phyloP scores from a whole-genome alignment of 495 filamentous ascomycete species.

The Mytilinidion resinicola region DNA sequence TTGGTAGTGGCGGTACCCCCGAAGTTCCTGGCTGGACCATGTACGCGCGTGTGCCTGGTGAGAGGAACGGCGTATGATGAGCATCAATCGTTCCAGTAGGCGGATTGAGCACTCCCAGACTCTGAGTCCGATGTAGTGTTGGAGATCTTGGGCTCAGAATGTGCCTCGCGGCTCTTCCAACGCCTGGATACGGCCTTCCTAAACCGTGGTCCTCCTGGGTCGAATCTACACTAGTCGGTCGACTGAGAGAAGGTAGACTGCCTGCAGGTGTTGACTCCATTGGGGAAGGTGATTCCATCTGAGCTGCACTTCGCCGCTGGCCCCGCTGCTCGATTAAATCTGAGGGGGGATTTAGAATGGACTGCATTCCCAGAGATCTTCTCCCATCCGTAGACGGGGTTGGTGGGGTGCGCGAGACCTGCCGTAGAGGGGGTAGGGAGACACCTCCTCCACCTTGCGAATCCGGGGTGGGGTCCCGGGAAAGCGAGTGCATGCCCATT shows the following conservation, averaged over 20 bases:
- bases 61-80: slow-evolving; percentile 32
- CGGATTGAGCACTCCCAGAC: slow-evolving; percentile 24
- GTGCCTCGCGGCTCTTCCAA: slow-evolving; percentile 16
- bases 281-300: slow-evolving; percentile 25
- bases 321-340: slow-evolving; percentile 15
- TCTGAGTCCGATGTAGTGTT: slow-evolving; percentile 30
- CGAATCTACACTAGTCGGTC: slow-evolving; percentile 24
- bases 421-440: slow-evolving; percentile 16
- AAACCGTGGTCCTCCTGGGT: slow-evolving; percentile 6
- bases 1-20: slow-evolving; percentile 29
- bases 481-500: slow-evolving; percentile 8
- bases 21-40: slow-evolving; percentile 26
- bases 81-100: slow-evolving; percentile 33
- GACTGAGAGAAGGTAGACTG: slow-evolving; percentile 20
- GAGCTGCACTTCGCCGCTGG: slow-evolving; percentile 18
- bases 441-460: neutral
- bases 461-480: slow-evolving; percentile 4
- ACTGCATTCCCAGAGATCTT: slow-evolving; percentile 18
- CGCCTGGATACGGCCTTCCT: slow-evolving; percentile 11
- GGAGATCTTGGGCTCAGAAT: slow-evolving; percentile 36
- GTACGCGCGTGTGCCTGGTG: slow-evolving; percentile 22
- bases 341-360: slow-evolving; percentile 23
- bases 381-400: slow-evolving; percentile 19
- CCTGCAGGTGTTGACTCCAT: slow-evolving; percentile 18
- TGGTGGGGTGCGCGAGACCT: slow-evolving; percentile 18